phyloP scores from a whole-genome alignment of 2,329 filamentous ascomycete genomes.

The Stachybotrys echinatus region DNA sequence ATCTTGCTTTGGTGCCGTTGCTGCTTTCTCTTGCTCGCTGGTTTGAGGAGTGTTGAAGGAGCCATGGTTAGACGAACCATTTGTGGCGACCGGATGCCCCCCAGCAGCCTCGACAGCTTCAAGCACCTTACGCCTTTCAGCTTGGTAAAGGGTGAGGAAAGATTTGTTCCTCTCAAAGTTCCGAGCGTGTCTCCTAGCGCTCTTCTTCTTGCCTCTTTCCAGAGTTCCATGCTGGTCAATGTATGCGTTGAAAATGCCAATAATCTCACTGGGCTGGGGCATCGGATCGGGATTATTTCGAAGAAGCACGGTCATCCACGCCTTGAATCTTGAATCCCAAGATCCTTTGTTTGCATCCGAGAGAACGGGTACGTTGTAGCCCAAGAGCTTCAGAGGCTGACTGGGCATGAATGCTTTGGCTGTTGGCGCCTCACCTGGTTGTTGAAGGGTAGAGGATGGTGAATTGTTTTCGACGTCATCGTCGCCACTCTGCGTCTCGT shows the following conservation, averaged over 20 bases:
- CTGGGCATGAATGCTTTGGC: conserved; percentile 10
- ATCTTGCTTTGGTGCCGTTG: too few species aligned
- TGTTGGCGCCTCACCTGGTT: neutral
- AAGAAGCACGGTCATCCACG: conserved; percentile 26
- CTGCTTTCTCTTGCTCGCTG: too few species aligned
- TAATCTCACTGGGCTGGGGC: conserved; percentile 16
- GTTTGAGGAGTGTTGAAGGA: too few species aligned
- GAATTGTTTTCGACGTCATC: neutral
- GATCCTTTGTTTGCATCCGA: conserved; percentile 20
- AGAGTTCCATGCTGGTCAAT: conserved; percentile 22
- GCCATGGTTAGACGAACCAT: too few species aligned
- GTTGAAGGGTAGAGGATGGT: neutral
- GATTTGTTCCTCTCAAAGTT: too few species aligned
- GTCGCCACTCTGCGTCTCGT: conserved; percentile 9
- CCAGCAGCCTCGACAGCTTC: too few species aligned
- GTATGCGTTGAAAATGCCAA: conserved; percentile 22
- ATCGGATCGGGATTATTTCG: conserved; percentile 15
- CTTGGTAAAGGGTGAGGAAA: too few species aligned
- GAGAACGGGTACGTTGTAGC: conserved; percentile 21
- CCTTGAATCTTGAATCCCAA: conserved; percentile 28
- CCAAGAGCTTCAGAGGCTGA: conserved; percentile 11
- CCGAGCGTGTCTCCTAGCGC: conserved; percentile 16
- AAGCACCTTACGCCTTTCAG: too few species aligned
- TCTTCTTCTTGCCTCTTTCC: conserved; percentile 23
- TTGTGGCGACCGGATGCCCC: too few species aligned